Percentiles rank a stretch among this genome's conserved stretches.
These are phyloP conservation scores for Amanita polypyramis DNA, from an alignment of 768 basidiomycete genomes.

Conservation along the genomic window DNA sequence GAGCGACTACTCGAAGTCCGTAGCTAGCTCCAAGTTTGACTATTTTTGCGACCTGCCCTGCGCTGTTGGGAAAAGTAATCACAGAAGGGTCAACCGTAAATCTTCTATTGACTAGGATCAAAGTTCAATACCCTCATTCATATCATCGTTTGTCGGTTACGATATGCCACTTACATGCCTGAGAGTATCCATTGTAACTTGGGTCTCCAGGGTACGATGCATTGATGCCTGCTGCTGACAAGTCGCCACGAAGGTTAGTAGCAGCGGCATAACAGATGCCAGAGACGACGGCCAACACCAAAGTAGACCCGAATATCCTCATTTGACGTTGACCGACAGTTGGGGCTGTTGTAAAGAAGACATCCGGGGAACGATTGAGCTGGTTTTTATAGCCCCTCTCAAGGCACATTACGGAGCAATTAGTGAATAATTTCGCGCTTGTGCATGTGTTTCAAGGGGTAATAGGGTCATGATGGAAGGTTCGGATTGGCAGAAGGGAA, in stretches of 20 bases:
- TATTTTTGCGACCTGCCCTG: slow-evolving; percentile 18
- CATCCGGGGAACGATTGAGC: too few species aligned
- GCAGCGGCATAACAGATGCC: background rate
- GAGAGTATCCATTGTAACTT: background rate
- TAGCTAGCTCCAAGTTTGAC: slow-evolving; percentile 18
- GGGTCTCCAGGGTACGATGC: slow-evolving; percentile 3
- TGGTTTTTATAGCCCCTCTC: too few species aligned
- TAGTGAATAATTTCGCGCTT: too few species aligned
- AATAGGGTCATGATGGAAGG: too few species aligned
- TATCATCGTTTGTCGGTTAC: too few species aligned
- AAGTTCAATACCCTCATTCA: background rate
- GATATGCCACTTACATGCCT: background rate
- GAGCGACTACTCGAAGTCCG: slow-evolving; percentile 22
- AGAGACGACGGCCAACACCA: background rate
- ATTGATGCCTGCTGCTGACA: background rate
- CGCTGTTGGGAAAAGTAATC: slow-evolving; percentile 17
- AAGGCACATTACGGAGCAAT: too few species aligned
- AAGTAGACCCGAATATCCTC: background rate
- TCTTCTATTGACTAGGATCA: slow-evolving; percentile 18
- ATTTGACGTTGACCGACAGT: background rate
- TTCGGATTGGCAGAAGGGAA: too few species aligned
- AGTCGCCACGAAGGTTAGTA: background rate
- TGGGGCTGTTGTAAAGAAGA: too few species aligned
- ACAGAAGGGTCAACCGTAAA: slow-evolving; percentile 21
- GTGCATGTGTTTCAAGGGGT: too few species aligned